A percentile compares a stretch with the other conserved stretches of the same genome.
phyloP scores from a whole-genome alignment of 2,329 filamentous ascomycete species.

The Cladosporium sp. region DNA sequence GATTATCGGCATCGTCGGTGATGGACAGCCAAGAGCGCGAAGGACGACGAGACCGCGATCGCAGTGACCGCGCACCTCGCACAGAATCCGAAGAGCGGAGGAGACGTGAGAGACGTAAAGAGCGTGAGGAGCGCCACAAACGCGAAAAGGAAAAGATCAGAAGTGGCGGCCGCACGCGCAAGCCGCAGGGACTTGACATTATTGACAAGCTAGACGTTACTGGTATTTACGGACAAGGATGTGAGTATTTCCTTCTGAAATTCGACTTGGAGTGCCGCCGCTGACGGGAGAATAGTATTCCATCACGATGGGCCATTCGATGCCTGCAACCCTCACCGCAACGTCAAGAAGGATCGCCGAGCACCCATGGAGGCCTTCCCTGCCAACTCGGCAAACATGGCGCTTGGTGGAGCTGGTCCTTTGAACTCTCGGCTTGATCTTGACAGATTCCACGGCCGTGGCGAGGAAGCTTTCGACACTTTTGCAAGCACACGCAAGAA shows the following conservation, averaged over 20 bases:
- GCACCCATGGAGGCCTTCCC: conserved; percentile 97
- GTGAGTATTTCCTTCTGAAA: conserved; percentile 51
- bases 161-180: conserved; percentile 31
- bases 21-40: conserved; percentile 55
- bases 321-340: conserved; percentile 90
- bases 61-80: conserved; percentile 22
- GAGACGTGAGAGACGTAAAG: conserved; percentile 37
- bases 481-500: conserved; percentile 52
- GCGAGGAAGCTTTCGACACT: conserved; percentile 82
- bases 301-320: conserved; percentile 98
- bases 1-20: conserved; percentile 76
- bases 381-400: conserved; percentile 87
- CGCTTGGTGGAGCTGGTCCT: conserved; percentile 80
- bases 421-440: conserved; percentile 77
- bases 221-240: conserved; percentile 86
- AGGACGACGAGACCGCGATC: conserved; percentile 47
- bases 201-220: conserved; percentile 97
- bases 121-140: conserved; percentile 52
- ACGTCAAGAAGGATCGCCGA: conserved; percentile 72
- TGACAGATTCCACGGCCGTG: conserved; percentile 78
- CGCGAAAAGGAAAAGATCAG: conserved; percentile 35
- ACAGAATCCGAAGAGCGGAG: conserved; percentile 49
- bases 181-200: conserved; percentile 63
- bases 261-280: not conserved
- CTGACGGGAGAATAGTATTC: conserved; percentile 60